Conservation (phyloP, 1,284 basidiomycete species). For the Veloboletus limbatus region DNA sequence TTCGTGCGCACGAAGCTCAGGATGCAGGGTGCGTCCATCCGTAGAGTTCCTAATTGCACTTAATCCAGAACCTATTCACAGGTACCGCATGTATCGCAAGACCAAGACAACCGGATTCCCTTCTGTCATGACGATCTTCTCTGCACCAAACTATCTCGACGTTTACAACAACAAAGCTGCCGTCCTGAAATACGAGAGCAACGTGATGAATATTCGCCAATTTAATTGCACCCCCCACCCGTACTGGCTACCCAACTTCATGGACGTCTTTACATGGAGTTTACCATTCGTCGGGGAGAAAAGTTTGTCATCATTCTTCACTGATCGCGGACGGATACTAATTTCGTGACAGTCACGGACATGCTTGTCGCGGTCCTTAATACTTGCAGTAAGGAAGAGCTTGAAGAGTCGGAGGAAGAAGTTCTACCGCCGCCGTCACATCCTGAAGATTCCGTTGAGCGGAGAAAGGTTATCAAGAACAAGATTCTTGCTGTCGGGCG, state of each 20-base stretch:
- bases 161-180: constrained; percentile 98
- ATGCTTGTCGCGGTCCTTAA: constrained; percentile 95
- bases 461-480: constrained; percentile 88
- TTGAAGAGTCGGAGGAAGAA: constrained; percentile 80
- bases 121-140: constrained; percentile 96
- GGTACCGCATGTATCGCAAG: constrained; percentile 96
- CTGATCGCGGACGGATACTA: neutral
- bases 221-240: constrained; percentile 96
- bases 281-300: constrained; percentile 93
- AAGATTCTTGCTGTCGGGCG: constrained; percentile 98
- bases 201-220: constrained; percentile 94
- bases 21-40: constrained; percentile 77
- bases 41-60: neutral
- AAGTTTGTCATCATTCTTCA: constrained; percentile 51
- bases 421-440: constrained; percentile 34
- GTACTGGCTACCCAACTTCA: constrained; percentile 93
- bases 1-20: constrained; percentile 93
- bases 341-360: constrained; percentile 69
- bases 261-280: constrained; percentile 94
- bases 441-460: constrained; percentile 63
- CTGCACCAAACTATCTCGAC: constrained; percentile 93
- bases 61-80: constrained; percentile 28
- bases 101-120: constrained; percentile 92
- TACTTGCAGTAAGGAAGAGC: constrained; percentile 91
- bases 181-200: constrained; percentile 94